Evolutionary conservation across 2,329 filamentous ascomycete species (phyloP).

Genomic region (Scopulariopsis brevicaulis): DNA sequence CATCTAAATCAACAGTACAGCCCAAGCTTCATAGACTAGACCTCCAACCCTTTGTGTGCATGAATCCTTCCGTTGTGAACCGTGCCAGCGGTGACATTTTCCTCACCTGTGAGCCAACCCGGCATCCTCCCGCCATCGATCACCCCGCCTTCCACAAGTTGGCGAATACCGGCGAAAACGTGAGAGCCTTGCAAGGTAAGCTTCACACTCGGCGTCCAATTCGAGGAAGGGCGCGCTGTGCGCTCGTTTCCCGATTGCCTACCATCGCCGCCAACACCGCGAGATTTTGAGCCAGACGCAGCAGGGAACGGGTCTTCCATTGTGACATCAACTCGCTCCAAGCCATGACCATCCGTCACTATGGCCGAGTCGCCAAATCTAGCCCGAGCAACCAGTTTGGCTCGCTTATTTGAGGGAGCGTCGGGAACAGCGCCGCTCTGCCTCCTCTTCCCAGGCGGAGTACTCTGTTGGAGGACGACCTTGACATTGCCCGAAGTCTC

Average conservation of each 20-base stretch:
- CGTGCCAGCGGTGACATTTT: conserved; percentile 63
- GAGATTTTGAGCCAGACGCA: conserved; percentile 6
- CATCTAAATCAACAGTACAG: background rate
- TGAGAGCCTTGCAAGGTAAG: conserved; percentile 66
- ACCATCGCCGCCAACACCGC: conserved; percentile 10
- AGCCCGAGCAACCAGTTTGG: conserved; percentile 49
- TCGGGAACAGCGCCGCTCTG: background rate
- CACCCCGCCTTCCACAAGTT: conserved; percentile 65
- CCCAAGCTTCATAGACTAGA: conserved; percentile 24
- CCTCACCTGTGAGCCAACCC: conserved; percentile 84
- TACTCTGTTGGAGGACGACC: background rate
- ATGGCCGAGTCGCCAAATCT: conserved; percentile 57
- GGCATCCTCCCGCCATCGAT: conserved; percentile 72
- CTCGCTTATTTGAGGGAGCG: conserved; percentile 37
- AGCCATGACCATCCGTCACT: conserved; percentile 44
- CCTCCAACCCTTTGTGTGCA: conserved; percentile 38
- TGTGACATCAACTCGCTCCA: conserved; percentile 49
- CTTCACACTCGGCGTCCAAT: conserved; percentile 30
- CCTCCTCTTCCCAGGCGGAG: conserved; percentile 5
- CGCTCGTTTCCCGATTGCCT: conserved; percentile 7
- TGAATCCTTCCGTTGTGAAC: conserved; percentile 56
- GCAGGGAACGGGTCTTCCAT: conserved; percentile 46
- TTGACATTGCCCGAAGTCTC: conserved; percentile 10
- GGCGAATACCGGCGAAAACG: conserved; percentile 69
- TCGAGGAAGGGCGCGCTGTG: background rate